These are phyloP conservation scores for Flaveria bidentis DNA, from an alignment of 129 eudicot species.

Conservation along the genomic window DNA sequence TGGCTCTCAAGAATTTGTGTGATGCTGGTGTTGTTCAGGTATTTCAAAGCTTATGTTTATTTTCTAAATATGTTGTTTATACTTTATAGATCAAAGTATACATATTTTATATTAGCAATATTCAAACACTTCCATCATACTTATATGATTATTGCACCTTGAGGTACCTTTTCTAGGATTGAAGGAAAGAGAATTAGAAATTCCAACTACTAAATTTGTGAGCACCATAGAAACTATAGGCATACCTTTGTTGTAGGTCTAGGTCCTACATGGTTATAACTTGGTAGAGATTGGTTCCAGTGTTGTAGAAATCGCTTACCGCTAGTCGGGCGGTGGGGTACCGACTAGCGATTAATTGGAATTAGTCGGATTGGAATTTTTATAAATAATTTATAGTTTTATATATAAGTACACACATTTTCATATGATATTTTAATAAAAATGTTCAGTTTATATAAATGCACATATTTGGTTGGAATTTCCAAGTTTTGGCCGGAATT, in stretches of 20 bases:
- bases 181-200: background rate
- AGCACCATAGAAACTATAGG: background rate
- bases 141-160: background rate
- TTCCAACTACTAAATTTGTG: background rate
- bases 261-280: background rate
- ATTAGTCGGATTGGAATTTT: too few species aligned
- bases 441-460: too few species aligned
- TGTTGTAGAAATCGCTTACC: too few species aligned
- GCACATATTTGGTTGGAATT: too few species aligned
- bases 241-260: background rate
- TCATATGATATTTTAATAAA: too few species aligned
- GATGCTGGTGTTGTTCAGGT: conserved; percentile 99
- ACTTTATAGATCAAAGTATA: background rate
- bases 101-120: background rate
- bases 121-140: background rate
- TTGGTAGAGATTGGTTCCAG: background rate
- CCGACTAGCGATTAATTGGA: too few species aligned
- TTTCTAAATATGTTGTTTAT: background rate
- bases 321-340: too few species aligned
- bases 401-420: too few species aligned
- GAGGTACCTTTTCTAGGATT: background rate
- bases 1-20: conserved; percentile 97
- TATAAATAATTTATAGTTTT: too few species aligned
- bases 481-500: too few species aligned
- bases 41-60: conserved; percentile 3